Percentiles rank a stretch among this genome's conserved stretches.
phyloP scores from a whole-genome alignment of 805 yeast species.

The Torulaspora delbrueckii region DNA sequence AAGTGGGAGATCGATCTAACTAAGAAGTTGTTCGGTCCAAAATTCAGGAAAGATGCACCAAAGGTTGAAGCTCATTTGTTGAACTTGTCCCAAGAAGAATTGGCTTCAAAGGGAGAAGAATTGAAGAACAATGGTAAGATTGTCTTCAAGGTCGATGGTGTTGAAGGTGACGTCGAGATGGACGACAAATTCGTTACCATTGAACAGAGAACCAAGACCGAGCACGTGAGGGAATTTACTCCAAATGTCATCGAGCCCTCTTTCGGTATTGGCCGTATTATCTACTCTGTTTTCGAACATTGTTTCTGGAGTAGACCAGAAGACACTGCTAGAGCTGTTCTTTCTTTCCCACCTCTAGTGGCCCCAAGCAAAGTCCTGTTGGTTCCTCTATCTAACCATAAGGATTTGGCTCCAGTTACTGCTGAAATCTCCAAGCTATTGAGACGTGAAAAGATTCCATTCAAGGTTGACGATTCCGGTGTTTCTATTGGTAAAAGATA shows the following conservation, averaged over 20 bases:
- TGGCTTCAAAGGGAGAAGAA: conserved; percentile 69
- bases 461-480: conserved; percentile 94
- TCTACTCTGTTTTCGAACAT: conserved; percentile 91
- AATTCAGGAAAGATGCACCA: conserved; percentile 95
- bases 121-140: conserved; percentile 59
- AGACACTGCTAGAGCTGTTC: conserved; percentile 78
- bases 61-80: conserved; percentile 76
- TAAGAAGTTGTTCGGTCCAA: conserved; percentile 96
- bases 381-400: conserved; percentile 87
- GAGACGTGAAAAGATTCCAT: conserved; percentile 79
- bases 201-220: conserved; percentile 71
- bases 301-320: conserved; percentile 93
- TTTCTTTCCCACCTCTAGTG: conserved; percentile 89
- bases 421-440: conserved; percentile 63
- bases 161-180: conserved; percentile 61
- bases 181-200: conserved; percentile 69
- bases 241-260: conserved; percentile 99
- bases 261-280: conserved; percentile 96
- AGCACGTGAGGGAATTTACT: conserved; percentile 89
- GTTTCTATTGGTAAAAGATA: conserved; percentile 98
- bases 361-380: conserved; percentile 97
- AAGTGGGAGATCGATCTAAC: conserved; percentile 79
- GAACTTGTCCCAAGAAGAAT: conserved; percentile 76
- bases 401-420: conserved; percentile 71
- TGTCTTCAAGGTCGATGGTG: conserved; percentile 59